Conservation (phyloP, 441 rosid species). For the Iberis amara region DNA sequence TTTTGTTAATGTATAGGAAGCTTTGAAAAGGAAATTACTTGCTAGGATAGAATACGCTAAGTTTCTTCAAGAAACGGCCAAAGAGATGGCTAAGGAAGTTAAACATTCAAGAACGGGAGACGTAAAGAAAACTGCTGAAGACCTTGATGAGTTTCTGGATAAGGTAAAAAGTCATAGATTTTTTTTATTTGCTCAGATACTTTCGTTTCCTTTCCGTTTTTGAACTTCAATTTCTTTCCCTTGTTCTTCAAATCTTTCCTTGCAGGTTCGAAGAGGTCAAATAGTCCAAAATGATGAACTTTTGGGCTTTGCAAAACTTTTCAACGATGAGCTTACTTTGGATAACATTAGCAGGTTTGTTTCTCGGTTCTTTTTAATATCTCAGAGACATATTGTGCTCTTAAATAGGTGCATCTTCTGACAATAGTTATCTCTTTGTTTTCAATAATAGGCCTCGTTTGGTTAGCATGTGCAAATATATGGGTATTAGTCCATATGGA, state of each 20-base stretch:
- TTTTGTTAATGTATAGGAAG: constrained; percentile 42
- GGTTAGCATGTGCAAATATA: constrained; percentile 79
- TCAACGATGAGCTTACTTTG: constrained; percentile 75
- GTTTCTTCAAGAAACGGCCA: constrained; percentile 82
- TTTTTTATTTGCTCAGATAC: constrained; percentile 18
- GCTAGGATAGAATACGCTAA: constrained; percentile 87
- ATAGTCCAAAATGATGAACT: constrained; percentile 65
- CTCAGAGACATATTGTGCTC: constrained; percentile 11
- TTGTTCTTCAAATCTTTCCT: constrained; percentile 4
- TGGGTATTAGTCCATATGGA: constrained; percentile 80
- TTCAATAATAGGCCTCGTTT: constrained; percentile 56
- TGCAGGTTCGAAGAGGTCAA: constrained; percentile 69
- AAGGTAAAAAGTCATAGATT: constrained; percentile 33
- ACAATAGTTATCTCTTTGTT: constrained; percentile 11
- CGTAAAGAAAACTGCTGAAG: constrained; percentile 48
- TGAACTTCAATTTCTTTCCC: neutral
- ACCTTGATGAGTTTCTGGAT: constrained; percentile 53
- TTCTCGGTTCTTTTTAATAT: constrained; percentile 5
- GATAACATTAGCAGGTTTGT: constrained; percentile 73
- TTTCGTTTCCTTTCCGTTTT: constrained; percentile 1
- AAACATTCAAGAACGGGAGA: constrained; percentile 56
- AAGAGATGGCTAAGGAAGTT: constrained; percentile 68
- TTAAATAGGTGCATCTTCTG: constrained; percentile 15
- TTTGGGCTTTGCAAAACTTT: constrained; percentile 74
- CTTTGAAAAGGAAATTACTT: constrained; percentile 50